Percentiles rank a stretch among this genome's conserved stretches.
Conservation (phyloP, 192 early-diverging fungal genomes). For the Dispira simplex region DNA sequence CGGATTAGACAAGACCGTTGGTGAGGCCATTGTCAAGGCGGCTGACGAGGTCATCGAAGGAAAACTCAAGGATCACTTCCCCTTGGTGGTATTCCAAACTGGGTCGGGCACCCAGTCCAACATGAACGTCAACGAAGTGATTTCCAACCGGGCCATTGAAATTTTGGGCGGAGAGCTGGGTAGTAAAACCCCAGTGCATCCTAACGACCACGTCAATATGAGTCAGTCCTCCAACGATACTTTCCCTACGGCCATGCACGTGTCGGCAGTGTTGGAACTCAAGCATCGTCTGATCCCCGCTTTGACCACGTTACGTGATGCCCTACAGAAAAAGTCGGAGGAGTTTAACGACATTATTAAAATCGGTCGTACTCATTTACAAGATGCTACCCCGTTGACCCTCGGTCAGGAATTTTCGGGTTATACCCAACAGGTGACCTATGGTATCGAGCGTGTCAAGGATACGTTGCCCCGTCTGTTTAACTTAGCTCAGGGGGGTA, state of each 20-base stretch:
- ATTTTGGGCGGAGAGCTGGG: slow-evolving; percentile 83
- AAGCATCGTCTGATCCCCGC: slow-evolving; percentile 74
- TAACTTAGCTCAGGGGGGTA: slow-evolving; percentile 93
- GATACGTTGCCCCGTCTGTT: slow-evolving; percentile 66
- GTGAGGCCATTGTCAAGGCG: slow-evolving; percentile 77
- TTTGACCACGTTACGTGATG: slow-evolving; percentile 61
- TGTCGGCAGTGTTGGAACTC: slow-evolving; percentile 83
- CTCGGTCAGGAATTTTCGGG: slow-evolving; percentile 98
- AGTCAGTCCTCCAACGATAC: slow-evolving; percentile 97
- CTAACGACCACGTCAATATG: slow-evolving; percentile 99
- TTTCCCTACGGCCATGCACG: slow-evolving; percentile 99
- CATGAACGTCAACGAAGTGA: slow-evolving; percentile 97
- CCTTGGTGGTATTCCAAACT: slow-evolving; percentile 97
- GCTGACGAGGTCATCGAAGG: slow-evolving; percentile 88
- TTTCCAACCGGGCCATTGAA: slow-evolving; percentile 98
- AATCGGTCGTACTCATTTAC: slow-evolving; percentile 97
- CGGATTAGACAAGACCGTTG: slow-evolving; percentile 66
- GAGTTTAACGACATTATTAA: slow-evolving; percentile 92
- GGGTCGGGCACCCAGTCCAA: slow-evolving; percentile 98
- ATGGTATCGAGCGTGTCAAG: slow-evolving; percentile 79
- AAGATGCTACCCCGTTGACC: slow-evolving; percentile 96
- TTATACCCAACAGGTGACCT: slow-evolving; percentile 83
- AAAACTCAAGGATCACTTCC: slow-evolving; percentile 89
- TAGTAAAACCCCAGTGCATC: slow-evolving; percentile 89
- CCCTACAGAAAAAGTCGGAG: slow-evolving; percentile 59